These are phyloP conservation scores for Bondarzewia mesenterica DNA, from an alignment of 1,284 basidiomycete genomes.

Conservation along the genomic window DNA sequence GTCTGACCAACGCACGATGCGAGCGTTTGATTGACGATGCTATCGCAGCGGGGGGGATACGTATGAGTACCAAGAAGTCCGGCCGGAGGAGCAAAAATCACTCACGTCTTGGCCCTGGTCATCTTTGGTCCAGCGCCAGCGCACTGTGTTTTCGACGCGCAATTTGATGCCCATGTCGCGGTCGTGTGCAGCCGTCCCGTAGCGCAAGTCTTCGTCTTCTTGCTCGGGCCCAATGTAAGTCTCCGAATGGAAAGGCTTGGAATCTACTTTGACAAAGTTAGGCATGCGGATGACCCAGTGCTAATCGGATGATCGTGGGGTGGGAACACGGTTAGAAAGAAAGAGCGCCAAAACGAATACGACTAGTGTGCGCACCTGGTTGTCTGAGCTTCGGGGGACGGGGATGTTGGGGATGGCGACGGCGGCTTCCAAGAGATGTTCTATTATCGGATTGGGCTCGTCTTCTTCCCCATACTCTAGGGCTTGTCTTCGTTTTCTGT, in stretches of 20 bases:
- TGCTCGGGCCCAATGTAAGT: constrained; percentile 77
- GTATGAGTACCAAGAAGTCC: constrained; percentile 1
- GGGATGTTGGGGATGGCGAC: constrained; percentile 75
- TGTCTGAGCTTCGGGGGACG: constrained; percentile 62
- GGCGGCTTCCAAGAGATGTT: constrained; percentile 56
- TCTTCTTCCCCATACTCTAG: constrained; percentile 82
- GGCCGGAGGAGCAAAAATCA: constrained; percentile 12
- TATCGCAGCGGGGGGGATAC: constrained; percentile 24
- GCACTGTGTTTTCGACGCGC: constrained; percentile 84
- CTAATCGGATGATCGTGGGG: constrained; percentile 27
- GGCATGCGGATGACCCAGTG: constrained; percentile 80
- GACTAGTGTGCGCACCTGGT: constrained; percentile 41
- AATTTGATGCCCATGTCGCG: constrained; percentile 76
- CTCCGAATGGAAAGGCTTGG: constrained; percentile 75
- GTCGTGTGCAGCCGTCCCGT: constrained; percentile 35
- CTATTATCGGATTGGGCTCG: constrained; percentile 45
- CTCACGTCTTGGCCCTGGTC: constrained; percentile 62
- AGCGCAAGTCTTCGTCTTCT: constrained; percentile 54
- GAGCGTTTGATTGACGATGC: constrained; percentile 79
- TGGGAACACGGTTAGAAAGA: not conserved
- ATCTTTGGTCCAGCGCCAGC: constrained; percentile 84
- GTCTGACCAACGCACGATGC: constrained; percentile 88
- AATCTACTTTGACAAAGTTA: constrained; percentile 76
- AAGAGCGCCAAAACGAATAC: not conserved
- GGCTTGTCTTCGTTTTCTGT: constrained; percentile 57